Evolutionary conservation across 768 basidiomycete species (phyloP).

Genomic region (Polyporus arcularius): DNA sequence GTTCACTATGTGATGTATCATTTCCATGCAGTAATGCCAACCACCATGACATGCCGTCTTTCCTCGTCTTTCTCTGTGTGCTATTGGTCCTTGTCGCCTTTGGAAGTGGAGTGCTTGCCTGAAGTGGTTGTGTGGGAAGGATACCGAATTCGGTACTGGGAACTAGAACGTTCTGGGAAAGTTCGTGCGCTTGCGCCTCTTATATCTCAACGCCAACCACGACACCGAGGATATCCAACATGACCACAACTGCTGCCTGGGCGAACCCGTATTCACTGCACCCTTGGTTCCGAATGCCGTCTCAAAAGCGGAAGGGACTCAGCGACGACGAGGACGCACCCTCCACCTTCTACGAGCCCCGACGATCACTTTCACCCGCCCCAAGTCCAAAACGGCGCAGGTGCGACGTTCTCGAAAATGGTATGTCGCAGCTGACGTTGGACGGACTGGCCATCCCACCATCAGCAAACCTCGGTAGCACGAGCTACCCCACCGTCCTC

Average conservation of each 20-base stretch:
- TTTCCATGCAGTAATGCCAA: slow-evolving; percentile 21
- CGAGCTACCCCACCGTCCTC: not conserved
- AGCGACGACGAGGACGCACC: slow-evolving; percentile 22
- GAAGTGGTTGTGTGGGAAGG: not conserved
- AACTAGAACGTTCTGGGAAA: slow-evolving; percentile 22
- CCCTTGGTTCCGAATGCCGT: slow-evolving; percentile 45
- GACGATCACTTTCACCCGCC: slow-evolving; percentile 23
- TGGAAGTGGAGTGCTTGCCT: not conserved
- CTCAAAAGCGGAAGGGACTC: slow-evolving; percentile 41
- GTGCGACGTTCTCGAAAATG: slow-evolving; percentile 53
- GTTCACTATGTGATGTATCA: slow-evolving; percentile 21
- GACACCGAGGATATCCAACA: slow-evolving; percentile 9
- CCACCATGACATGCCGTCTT: slow-evolving; percentile 21
- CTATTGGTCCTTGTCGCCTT: not conserved
- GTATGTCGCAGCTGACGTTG: slow-evolving; percentile 54
- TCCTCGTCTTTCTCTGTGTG: not conserved
- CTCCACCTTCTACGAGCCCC: slow-evolving; percentile 11
- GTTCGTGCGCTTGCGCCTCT: slow-evolving; percentile 8
- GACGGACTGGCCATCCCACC: slow-evolving; percentile 13
- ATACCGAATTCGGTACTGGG: not conserved
- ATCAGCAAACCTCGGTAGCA: not conserved
- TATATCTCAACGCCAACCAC: not conserved
- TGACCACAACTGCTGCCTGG: slow-evolving; percentile 37
- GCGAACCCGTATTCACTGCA: slow-evolving; percentile 36
- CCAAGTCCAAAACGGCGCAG: slow-evolving; percentile 45